Evolutionary conservation across 2,329 filamentous ascomycete genomes (phyloP), one percentile per base, ranked within the genome.

Genomic region (Lasiodiplodia sp.): DNA sequence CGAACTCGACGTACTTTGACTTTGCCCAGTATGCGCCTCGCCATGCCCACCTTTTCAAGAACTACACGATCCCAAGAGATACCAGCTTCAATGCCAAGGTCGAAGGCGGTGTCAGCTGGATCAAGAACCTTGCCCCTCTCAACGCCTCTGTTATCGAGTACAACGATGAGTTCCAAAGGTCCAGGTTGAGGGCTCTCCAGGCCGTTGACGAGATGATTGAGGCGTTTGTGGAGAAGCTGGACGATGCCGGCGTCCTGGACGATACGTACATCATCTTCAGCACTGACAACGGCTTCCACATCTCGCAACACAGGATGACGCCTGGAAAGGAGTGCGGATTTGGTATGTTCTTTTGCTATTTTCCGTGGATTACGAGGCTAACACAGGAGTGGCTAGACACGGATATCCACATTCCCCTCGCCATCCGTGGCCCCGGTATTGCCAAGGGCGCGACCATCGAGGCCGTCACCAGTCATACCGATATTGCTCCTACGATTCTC

Each of bases 81-180:
- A 79, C 82, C 0, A 87, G 88, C 74, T 93, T 92, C 77, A 93
- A 93, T 71, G 89, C 90, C 0, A 83, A 87, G 2, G 78, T 81
- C 70, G 86, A 81, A 10, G 82, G 79, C 55, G 81, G 83, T 5
- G 83, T 80, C 0, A 82, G 79, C 63, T 87, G 84, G 84, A 75
- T 87, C 40, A 75, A 71, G 10, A 72, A 74, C 18, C 76, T 86
- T 0, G 79, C 80, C 0, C 75, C 79, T 56, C 82, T 84, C 71
- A 85, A 84, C 69, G 73, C 81, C 58, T 78, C 79, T 0, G 80
- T 82, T 5, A 72, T 88, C 18, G 83, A 83, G 16, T 86, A 84
- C 71, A 82, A 86, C 66, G 86, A 88, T 68, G 76, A 84, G 51
- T 87, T 83, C 71, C 86, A 87, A 70, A 82, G 85, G 4, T 74